A percentile compares a stretch with the other conserved stretches of the same genome.
Conservation (phyloP, 148 eudicot species). For the Dysphania ambrosioides region DNA sequence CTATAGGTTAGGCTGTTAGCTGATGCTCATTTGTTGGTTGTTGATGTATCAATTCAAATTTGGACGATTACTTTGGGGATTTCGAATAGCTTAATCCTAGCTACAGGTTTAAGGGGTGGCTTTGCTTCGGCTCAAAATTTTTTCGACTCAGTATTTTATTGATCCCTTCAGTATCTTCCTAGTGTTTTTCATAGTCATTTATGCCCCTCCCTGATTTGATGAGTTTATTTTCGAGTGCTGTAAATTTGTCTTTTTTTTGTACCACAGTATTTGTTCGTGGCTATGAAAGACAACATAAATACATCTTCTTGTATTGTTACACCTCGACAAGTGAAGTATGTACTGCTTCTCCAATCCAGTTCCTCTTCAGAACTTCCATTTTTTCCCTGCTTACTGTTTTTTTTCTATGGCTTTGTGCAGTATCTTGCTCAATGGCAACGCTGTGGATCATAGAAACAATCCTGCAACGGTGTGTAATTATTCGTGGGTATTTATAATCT, state of each 20-base stretch:
- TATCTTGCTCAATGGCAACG: conserved; percentile 77
- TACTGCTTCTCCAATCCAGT: conserved; percentile 6
- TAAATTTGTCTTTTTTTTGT: conserved; percentile 20
- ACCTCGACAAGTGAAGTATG: conserved; percentile 75
- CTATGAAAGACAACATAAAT: conserved; percentile 62
- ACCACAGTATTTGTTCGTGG: conserved; percentile 68
- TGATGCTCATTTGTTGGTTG: neutral
- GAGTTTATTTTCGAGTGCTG: neutral
- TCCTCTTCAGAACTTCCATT: neutral
- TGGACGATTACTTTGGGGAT: neutral
- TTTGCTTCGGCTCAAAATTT: neutral
- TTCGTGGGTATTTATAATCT: neutral
- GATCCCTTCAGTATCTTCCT: neutral
- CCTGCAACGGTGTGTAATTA: conserved; percentile 46
- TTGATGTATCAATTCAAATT: neutral
- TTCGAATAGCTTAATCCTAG: neutral
- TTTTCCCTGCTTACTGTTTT: conserved; percentile 6
- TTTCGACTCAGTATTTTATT: neutral
- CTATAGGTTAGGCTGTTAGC: neutral
- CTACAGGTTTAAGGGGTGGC: neutral
- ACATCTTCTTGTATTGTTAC: conserved; percentile 69
- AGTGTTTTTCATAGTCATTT: neutral
- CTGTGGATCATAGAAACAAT: conserved; percentile 57
- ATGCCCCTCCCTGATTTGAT: neutral
- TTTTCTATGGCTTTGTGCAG: conserved; percentile 41